Base-by-base conservation (phyloP, 2,329 filamentous ascomycete species). In the Penicillium sp. region DNA sequence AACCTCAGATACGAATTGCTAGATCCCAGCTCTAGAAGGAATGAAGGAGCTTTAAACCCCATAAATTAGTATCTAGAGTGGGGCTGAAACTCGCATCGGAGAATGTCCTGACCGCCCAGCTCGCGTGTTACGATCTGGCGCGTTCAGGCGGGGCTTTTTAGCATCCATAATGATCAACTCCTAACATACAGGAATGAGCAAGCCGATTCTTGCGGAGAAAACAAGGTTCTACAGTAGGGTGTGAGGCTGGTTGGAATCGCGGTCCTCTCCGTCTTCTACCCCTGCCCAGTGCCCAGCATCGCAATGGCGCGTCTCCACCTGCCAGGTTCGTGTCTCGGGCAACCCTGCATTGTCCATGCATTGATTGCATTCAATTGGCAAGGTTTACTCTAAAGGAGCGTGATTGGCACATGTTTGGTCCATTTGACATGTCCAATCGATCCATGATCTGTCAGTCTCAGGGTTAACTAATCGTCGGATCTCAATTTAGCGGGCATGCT, bases 41-140 rank as follows among this genome's bases (percentile, higher is more conserved):
- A 69, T 69, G 64, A 56, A 65, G 59, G 65, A 61, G 51, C 56
- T 35, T 50, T 59, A 38, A 56, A 61, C 33, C 22, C 45, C 65
- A 54, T 61, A 50, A 8, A 58, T 57, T 64, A 63, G 38, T 33
- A 64, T 63, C 53, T n/a, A 7, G 53, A 63, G 62, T 68, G 64
- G 67, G 59, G 49, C 42, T 37, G 5, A 45, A 28, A 40, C 28
- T 30, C 58, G 57, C 60, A 56, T 59, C 58, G 54, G 45, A 53
- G 56, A 61, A 60, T 62, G 58, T 53, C 53, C 56, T 56, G 64
- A 68, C 62, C 59, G 42, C 35, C 47, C 57, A 59, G 40, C 53
- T 59, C 65, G 62, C 61, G 63, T 68, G 63, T 50, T 62, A 24
- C 33, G 51, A 53, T 53, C 51, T 53, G 35, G 51, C 17, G 35